phyloP scores from a whole-genome alignment of 2,329 filamentous ascomycete genomes.

The Tricladium varicosporioides region DNA sequence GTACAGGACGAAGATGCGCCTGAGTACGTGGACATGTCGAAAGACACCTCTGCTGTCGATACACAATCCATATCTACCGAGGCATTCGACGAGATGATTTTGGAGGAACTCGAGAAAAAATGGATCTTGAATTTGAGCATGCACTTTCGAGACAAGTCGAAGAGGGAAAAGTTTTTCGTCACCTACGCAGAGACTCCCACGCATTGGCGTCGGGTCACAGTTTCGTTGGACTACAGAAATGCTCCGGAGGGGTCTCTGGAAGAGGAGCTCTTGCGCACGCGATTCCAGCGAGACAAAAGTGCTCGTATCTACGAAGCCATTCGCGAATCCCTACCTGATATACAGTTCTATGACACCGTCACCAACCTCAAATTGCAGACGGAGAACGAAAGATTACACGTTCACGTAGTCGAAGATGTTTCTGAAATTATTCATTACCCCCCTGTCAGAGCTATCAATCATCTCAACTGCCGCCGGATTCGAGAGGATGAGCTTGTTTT shows the following conservation, averaged over 20 bases:
- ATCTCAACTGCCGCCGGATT: constrained; percentile 65
- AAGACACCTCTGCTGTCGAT: constrained; percentile 25
- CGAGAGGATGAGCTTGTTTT: constrained; percentile 77
- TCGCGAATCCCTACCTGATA: constrained; percentile 85
- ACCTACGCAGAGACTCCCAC: constrained; percentile 82
- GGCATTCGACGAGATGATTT: constrained; percentile 61
- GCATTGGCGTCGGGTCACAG: constrained; percentile 82
- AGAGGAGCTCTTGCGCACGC: constrained; percentile 71
- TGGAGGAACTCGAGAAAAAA: constrained; percentile 77
- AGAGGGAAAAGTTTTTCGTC: constrained; percentile 96
- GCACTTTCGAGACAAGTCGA: constrained; percentile 93
- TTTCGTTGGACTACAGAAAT: constrained; percentile 88
- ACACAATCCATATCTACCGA: constrained; percentile 31
- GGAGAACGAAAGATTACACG: constrained; percentile 80
- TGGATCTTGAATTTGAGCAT: constrained; percentile 99
- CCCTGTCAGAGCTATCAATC: constrained; percentile 66
- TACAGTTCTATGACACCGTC: constrained; percentile 93
- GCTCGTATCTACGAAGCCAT: constrained; percentile 92
- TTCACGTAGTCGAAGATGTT: constrained; percentile 96
- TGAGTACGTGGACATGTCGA: constrained; percentile 30
- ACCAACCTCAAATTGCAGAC: constrained; percentile 95
- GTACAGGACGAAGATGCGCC: constrained; percentile 22
- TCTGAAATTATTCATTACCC: constrained; percentile 87
- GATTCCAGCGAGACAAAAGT: constrained; percentile 88
- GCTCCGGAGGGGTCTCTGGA: constrained; percentile 81